Evolutionary conservation across 2,329 filamentous ascomycete species (phyloP).

Genomic region (Ophiocordyceps camponoti-rufipedis): DNA sequence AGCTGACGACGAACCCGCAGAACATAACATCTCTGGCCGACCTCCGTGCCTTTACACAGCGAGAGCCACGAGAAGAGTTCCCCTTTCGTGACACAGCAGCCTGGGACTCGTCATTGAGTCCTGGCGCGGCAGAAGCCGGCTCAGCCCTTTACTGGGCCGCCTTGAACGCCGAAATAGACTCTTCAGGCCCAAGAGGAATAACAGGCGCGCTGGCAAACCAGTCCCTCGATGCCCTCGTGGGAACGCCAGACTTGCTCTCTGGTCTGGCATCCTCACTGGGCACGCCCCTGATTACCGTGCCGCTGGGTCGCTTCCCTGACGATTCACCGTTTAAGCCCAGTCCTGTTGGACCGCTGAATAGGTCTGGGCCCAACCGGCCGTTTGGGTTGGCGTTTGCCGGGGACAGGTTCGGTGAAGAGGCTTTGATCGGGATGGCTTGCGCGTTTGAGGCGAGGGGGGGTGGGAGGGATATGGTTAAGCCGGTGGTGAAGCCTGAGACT

Average conservation of each 20-base stretch:
- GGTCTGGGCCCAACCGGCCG: slow-evolving; percentile 32
- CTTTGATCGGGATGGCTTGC: slow-evolving; percentile 46
- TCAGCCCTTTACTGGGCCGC: too few species aligned
- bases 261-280: slow-evolving; percentile 36
- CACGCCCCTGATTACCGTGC: slow-evolving; percentile 42
- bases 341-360: slow-evolving; percentile 29
- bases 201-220: slow-evolving; percentile 37
- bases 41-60: slow-evolving; percentile 35
- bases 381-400: slow-evolving; percentile 50
- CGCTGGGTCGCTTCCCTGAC: slow-evolving; percentile 37
- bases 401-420: slow-evolving; percentile 38
- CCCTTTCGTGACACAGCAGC: slow-evolving; percentile 35
- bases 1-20: slow-evolving; percentile 38
- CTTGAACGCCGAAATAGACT: slow-evolving; percentile 31
- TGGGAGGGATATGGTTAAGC: slow-evolving; percentile 10
- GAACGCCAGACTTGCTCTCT: slow-evolving; percentile 30
- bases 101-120: slow-evolving; percentile 36
- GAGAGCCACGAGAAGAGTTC: slow-evolving; percentile 32
- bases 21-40: slow-evolving; percentile 31
- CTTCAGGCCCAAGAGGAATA: slow-evolving; percentile 36
- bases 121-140: slow-evolving; percentile 25
- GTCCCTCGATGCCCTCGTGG: slow-evolving; percentile 40
- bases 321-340: slow-evolving; percentile 26
- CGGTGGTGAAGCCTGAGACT: slow-evolving; percentile 2
- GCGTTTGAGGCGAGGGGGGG: slow-evolving; percentile 44